These are phyloP conservation scores for Microbotryum intermedium DNA, from an alignment of 1,284 basidiomycete species.

Conservation along the genomic window DNA sequence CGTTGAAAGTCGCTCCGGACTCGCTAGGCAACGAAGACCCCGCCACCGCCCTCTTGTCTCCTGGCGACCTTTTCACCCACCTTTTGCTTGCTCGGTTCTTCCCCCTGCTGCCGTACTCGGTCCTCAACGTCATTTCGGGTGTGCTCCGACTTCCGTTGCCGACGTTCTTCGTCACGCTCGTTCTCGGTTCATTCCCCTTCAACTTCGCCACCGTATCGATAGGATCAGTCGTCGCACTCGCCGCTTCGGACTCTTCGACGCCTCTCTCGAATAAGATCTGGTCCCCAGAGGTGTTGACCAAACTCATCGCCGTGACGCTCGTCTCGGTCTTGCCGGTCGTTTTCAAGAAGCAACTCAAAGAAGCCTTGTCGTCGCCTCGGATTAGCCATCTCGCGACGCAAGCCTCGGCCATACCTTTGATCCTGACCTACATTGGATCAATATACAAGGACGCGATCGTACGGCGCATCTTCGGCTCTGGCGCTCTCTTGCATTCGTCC, in stretches of 20 bases:
- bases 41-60: slow-evolving; percentile 9
- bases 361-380: background rate
- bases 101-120: slow-evolving; percentile 34
- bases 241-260: slow-evolving; percentile 26
- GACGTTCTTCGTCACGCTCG: slow-evolving; percentile 35
- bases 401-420: no score
- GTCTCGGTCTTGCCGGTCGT: slow-evolving; percentile 31
- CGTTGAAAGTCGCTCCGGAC: slow-evolving; percentile 19
- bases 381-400: no score
- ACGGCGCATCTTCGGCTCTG: background rate
- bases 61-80: slow-evolving; percentile 31
- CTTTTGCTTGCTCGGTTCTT: slow-evolving; percentile 34
- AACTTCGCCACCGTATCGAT: slow-evolving; percentile 35
- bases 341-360: slow-evolving; percentile 33
- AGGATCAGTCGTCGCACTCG: slow-evolving; percentile 32
- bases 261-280: slow-evolving; percentile 32
- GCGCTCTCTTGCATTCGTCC: background rate
- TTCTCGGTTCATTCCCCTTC: slow-evolving; percentile 36
- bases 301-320: slow-evolving; percentile 32
- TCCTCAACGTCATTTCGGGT: slow-evolving; percentile 35
- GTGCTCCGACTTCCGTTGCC: slow-evolving; percentile 33
- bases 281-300: slow-evolving; percentile 29
- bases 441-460: background rate
- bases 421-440: no score
- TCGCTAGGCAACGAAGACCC: background rate